Conservation (phyloP, 2,329 filamentous ascomycete genomes). For the Penicillium olsonii region DNA sequence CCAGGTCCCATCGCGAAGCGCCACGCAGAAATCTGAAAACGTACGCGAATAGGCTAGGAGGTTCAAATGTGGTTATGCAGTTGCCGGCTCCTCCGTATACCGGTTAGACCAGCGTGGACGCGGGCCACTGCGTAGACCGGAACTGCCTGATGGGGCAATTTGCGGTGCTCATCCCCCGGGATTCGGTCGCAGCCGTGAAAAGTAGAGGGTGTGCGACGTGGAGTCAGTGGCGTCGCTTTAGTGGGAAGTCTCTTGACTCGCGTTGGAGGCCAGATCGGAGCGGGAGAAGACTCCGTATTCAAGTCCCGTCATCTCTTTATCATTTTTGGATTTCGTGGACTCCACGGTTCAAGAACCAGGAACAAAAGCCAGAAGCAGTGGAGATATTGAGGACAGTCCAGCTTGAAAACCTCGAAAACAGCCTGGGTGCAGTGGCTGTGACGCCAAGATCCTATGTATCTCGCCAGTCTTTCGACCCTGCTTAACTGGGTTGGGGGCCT, state of each 20-base stretch:
- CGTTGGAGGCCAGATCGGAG: background rate
- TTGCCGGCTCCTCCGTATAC: too few relatives aligned
- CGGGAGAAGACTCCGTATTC: too few relatives aligned
- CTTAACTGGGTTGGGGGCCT: too few relatives aligned
- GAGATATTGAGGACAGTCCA: too few relatives aligned
- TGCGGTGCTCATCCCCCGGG: slow-evolving; percentile 19
- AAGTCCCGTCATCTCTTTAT: too few relatives aligned
- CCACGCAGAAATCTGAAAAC: slow-evolving; percentile 9
- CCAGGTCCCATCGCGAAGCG: slow-evolving; percentile 22
- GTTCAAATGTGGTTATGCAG: background rate
- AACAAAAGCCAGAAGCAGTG: too few relatives aligned
- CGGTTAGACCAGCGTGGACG: background rate
- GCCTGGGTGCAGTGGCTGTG: too few relatives aligned
- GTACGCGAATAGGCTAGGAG: slow-evolving; percentile 1
- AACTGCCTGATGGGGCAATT: slow-evolving; percentile 24
- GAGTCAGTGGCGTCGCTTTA: background rate
- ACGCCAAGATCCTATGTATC: too few relatives aligned
- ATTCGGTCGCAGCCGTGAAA: slow-evolving; percentile 20
- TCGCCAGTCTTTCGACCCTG: too few relatives aligned
- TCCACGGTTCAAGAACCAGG: too few relatives aligned
- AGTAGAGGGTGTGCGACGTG: background rate
- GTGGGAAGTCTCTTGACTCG: background rate
- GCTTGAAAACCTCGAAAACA: too few relatives aligned
- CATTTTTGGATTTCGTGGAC: too few relatives aligned
- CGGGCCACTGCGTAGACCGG: slow-evolving; percentile 8